Percentiles rank a stretch among this genome's conserved stretches.
Evolutionary conservation across 2,329 filamentous ascomycete genomes (phyloP).

Genomic region (Verticillium alfalfae): DNA sequence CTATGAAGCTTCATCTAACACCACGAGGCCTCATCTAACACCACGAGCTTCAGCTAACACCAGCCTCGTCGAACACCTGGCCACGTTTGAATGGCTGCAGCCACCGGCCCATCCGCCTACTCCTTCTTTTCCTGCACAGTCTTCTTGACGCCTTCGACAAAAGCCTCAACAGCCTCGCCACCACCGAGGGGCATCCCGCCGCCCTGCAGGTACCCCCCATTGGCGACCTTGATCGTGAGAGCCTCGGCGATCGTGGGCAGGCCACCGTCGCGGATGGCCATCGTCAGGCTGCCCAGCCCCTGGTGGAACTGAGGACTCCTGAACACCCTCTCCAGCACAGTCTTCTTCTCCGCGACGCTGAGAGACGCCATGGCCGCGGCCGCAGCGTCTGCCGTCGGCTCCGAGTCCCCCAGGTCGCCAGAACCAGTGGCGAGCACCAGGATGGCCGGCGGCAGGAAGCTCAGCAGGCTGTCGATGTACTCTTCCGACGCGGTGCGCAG

Average conservation of each 20-base stretch:
- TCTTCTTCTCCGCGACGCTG: slow-evolving; percentile 70
- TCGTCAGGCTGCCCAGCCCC: slow-evolving; percentile 76
- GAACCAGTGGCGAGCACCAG: slow-evolving; percentile 67
- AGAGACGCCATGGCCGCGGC: slow-evolving; percentile 70
- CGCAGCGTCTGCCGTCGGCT: slow-evolving; percentile 64
- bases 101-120: background rate
- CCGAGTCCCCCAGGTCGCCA: slow-evolving; percentile 51
- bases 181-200: slow-evolving; percentile 82
- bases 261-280: slow-evolving; percentile 84
- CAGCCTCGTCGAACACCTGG: background rate
- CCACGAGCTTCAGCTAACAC: too few relatives aligned
- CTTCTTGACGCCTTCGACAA: slow-evolving; percentile 82
- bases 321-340: slow-evolving; percentile 73
- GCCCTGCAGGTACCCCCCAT: slow-evolving; percentile 75
- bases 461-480: slow-evolving; percentile 69
- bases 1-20: background rate
- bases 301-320: slow-evolving; percentile 89
- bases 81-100: background rate
- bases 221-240: slow-evolving; percentile 71
- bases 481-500: slow-evolving; percentile 60
- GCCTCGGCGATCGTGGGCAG: slow-evolving; percentile 86
- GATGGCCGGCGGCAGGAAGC: slow-evolving; percentile 71
- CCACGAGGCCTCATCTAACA: background rate
- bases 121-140: slow-evolving; percentile 57
- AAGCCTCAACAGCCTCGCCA: slow-evolving; percentile 83